Conservation (phyloP, 305 asterid genomes). For the Solanum hybrid region DNA sequence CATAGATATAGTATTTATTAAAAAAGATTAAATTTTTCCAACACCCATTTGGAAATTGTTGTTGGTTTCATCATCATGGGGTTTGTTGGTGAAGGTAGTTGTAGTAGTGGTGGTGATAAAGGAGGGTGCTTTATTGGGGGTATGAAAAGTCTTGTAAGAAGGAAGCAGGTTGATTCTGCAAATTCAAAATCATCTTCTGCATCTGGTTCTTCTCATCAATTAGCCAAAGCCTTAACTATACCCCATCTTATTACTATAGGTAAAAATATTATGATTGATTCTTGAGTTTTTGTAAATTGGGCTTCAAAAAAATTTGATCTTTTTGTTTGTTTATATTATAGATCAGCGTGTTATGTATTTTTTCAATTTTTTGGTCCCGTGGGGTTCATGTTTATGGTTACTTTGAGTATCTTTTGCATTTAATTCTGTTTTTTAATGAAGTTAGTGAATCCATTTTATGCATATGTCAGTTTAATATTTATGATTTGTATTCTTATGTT, state of each 20-base stretch:
- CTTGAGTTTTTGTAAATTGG: background rate
- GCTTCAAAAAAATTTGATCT: background rate
- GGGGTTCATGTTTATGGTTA: background rate
- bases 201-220: slow-evolving; percentile 31
- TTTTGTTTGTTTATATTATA: background rate
- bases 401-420: background rate
- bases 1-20: background rate
- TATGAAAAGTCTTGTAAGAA: slow-evolving; percentile 61
- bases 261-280: background rate
- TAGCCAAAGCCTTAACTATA: slow-evolving; percentile 73
- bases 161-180: slow-evolving; percentile 86
- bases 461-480: background rate
- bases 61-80: slow-evolving; percentile 34
- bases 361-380: background rate
- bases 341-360: background rate
- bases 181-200: slow-evolving; percentile 29
- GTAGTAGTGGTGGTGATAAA: slow-evolving; percentile 25
- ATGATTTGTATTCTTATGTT: background rate
- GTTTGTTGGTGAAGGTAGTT: slow-evolving; percentile 21
- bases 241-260: slow-evolving; percentile 93
- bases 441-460: background rate
- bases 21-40: background rate
- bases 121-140: slow-evolving; percentile 38
- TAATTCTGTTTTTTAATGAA: background rate
- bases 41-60: slow-evolving; percentile 7